A percentile compares a stretch with the other conserved stretches of the same genome.
These are phyloP conservation scores for Cenococcum geophilum DNA, from an alignment of 495 filamentous ascomycete species.

Conservation along the genomic window DNA sequence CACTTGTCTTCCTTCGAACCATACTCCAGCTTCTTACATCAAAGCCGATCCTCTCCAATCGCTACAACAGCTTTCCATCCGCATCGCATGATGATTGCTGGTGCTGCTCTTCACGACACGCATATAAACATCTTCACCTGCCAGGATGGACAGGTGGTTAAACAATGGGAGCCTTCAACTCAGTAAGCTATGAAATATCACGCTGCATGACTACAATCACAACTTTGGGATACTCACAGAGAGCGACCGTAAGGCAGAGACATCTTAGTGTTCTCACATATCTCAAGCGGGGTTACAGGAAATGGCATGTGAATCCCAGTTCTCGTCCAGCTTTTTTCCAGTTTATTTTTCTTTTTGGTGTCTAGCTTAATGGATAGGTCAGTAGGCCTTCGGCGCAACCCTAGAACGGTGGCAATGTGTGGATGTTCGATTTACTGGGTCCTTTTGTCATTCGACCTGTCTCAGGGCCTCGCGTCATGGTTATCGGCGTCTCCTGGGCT, in stretches of 20 bases:
- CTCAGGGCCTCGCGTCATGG: not conserved
- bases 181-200: not conserved
- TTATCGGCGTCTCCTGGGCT: not conserved
- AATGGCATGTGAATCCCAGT: too few relatives aligned
- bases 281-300: too few relatives aligned
- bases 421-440: not conserved
- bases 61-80: constrained; percentile 91
- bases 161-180: constrained; percentile 4
- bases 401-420: not conserved
- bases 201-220: too few relatives aligned
- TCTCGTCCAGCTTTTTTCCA: too few relatives aligned
- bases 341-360: too few relatives aligned
- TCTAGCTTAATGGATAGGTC: not conserved
- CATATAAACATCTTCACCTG: constrained; percentile 69
- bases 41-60: constrained; percentile 63
- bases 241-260: too few relatives aligned
- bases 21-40: constrained; percentile 78
- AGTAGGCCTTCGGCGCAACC: not conserved
- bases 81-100: constrained; percentile 86
- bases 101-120: constrained; percentile 64
- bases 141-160: constrained; percentile 32
- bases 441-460: not conserved
- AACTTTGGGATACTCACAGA: too few relatives aligned
- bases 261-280: too few relatives aligned
- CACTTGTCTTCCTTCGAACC: constrained; percentile 78